These are phyloP conservation scores for Platismatia glauca DNA, from an alignment of 495 filamentous ascomycete species.

Conservation along the genomic window DNA sequence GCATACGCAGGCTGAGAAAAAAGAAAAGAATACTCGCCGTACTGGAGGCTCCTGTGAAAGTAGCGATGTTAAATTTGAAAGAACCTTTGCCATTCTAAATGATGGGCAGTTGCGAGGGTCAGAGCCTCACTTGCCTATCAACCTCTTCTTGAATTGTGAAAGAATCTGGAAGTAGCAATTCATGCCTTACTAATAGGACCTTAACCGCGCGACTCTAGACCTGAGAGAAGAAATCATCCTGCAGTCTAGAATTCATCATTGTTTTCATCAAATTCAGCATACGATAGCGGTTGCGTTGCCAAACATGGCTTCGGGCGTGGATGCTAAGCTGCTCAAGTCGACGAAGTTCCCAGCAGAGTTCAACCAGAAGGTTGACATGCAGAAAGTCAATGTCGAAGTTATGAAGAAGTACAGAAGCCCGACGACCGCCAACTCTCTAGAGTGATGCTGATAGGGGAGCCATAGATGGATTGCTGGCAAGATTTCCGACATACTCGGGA, in stretches of 20 bases:
- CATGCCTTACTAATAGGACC: background rate
- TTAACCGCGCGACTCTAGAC: background rate
- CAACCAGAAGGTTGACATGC: constrained; percentile 91
- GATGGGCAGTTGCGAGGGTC: background rate
- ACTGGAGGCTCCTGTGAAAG: background rate
- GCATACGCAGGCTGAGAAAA: background rate
- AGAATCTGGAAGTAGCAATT: too few relatives aligned
- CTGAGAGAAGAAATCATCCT: background rate
- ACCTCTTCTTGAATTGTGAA: too few relatives aligned
- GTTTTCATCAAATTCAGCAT: background rate
- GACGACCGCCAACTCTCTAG: background rate
- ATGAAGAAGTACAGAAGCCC: constrained; percentile 80
- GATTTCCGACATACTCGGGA: constrained; percentile 77
- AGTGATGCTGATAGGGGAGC: constrained; percentile 2
- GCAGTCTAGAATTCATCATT: background rate
- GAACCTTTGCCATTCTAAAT: background rate
- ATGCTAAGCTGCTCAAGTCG: constrained; percentile 75
- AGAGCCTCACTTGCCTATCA: background rate
- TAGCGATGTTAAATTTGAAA: background rate
- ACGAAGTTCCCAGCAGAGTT: constrained; percentile 95
- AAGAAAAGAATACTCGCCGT: background rate
- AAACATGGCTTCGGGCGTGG: constrained; percentile 65
- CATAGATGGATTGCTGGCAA: constrained; percentile 82
- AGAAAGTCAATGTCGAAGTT: constrained; percentile 91
- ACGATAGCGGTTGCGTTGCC: background rate